Conservation (phyloP, 2,329 filamentous ascomycete species). For the Colletotrichum tamarilloi region DNA sequence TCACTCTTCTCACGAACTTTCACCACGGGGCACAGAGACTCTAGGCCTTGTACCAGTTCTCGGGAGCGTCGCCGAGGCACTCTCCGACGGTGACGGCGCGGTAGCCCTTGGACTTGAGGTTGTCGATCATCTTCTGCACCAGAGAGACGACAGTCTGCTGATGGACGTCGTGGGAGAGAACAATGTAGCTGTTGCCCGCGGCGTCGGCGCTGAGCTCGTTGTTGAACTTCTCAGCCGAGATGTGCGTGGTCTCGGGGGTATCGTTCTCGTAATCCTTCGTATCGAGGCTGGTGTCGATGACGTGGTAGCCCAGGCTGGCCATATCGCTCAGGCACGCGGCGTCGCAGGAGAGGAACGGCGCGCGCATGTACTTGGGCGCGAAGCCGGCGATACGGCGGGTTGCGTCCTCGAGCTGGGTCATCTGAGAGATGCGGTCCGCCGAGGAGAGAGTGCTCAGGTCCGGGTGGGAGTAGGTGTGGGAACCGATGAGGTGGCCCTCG, state of each 20-base stretch:
- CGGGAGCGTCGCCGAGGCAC: slow-evolving; percentile 60
- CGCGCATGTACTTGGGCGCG: slow-evolving; percentile 56
- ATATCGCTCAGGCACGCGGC: slow-evolving; percentile 36
- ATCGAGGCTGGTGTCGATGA: slow-evolving; percentile 68
- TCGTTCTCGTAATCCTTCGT: slow-evolving; percentile 70
- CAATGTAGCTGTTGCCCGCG: slow-evolving; percentile 53
- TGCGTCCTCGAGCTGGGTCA: slow-evolving; percentile 57
- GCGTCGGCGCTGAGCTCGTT: slow-evolving; percentile 36
- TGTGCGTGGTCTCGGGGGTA: slow-evolving; percentile 58
- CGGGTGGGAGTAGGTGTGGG: slow-evolving; percentile 54
- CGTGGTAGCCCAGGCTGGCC: slow-evolving; percentile 61
- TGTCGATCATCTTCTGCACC: slow-evolving; percentile 50
- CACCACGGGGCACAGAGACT: no score
- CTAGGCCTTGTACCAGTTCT: slow-evolving; percentile 59
- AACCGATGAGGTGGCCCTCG: slow-evolving; percentile 56
- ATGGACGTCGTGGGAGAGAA: slow-evolving; percentile 65
- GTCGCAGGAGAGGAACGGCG: slow-evolving; percentile 57
- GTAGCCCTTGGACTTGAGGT: slow-evolving; percentile 54
- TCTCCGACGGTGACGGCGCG: slow-evolving; percentile 65
- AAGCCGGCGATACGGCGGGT: slow-evolving; percentile 54
- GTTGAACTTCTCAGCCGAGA: slow-evolving; percentile 53
- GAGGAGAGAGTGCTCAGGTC: slow-evolving; percentile 51
- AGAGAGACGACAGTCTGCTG: slow-evolving; percentile 43
- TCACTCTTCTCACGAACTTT: not conserved
- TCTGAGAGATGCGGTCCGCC: slow-evolving; percentile 49